Percentiles rank a stretch among this genome's conserved stretches.
Conservation (phyloP, 306 rosid genomes). For the Fragaria nilgerrensis region DNA sequence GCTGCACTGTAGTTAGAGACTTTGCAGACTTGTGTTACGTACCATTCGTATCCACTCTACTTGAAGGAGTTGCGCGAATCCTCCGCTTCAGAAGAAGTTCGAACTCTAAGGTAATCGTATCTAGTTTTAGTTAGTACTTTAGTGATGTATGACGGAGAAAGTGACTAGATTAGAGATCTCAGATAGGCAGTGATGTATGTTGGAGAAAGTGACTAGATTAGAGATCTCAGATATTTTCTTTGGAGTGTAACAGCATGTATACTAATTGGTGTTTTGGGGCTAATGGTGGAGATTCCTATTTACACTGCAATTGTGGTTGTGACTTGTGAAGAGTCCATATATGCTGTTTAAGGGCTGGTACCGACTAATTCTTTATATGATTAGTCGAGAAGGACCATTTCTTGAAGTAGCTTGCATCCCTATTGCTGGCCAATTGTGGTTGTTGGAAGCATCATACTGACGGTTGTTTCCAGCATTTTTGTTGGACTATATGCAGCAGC, state of each 20-base stretch:
- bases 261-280: slow-evolving; percentile 56
- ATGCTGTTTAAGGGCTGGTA: slow-evolving; percentile 79
- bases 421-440: slow-evolving; percentile 87
- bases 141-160: neutral
- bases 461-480: slow-evolving; percentile 62
- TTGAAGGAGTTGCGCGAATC: slow-evolving; percentile 71
- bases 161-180: neutral
- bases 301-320: slow-evolving; percentile 54
- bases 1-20: slow-evolving; percentile 86
- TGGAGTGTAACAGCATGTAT: slow-evolving; percentile 55
- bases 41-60: slow-evolving; percentile 67
- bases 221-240: neutral
- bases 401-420: slow-evolving; percentile 88
- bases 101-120: slow-evolving; percentile 50
- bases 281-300: slow-evolving; percentile 59
- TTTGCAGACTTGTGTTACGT: slow-evolving; percentile 75
- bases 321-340: slow-evolving; percentile 65
- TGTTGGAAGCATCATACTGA: slow-evolving; percentile 57
- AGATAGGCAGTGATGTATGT: neutral
- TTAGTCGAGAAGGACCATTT: slow-evolving; percentile 88
- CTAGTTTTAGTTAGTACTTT: neutral
- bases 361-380: slow-evolving; percentile 60
- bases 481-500: slow-evolving; percentile 71
- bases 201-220: no score
- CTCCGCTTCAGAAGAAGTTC: slow-evolving; percentile 47